These are phyloP conservation scores for Yamadazyma nakazawae DNA, from an alignment of 805 yeast genomes.

Conservation along the genomic window DNA sequence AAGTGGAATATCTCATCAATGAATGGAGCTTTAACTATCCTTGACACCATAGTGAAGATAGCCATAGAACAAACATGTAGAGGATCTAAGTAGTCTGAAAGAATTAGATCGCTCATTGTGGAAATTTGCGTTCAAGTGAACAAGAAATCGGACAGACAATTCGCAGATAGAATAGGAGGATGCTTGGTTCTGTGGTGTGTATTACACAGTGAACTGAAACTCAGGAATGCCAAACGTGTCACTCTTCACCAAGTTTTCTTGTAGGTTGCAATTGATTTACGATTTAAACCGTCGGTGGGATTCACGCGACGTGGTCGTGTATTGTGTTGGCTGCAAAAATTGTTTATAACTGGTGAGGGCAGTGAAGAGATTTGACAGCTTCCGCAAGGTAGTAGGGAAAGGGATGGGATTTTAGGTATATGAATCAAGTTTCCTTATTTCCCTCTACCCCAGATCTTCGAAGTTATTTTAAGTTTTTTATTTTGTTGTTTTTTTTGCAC, in stretches of 20 bases:
- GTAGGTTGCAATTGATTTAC: background rate
- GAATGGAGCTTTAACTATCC: slow-evolving; percentile 27
- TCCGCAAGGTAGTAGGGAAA: too few species aligned
- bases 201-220: background rate
- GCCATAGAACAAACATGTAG: background rate
- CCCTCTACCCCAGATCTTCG: too few species aligned
- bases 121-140: background rate
- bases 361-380: too few species aligned
- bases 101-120: background rate
- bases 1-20: slow-evolving; percentile 86
- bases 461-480: too few species aligned
- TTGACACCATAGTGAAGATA: slow-evolving; percentile 17
- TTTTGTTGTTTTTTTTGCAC: too few species aligned
- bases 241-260: background rate
- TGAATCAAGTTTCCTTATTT: too few species aligned
- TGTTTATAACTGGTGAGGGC: background rate
- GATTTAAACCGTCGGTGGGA: background rate
- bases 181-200: too few species aligned
- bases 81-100: background rate
- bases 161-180: too few species aligned
- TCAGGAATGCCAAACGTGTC: background rate
- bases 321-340: background rate
- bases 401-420: too few species aligned
- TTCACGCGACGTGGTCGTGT: background rate
- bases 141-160: too few species aligned